Base-by-base conservation (phyloP, 1,284 basidiomycete species). In the Apiotrichum gamsii region DNA sequence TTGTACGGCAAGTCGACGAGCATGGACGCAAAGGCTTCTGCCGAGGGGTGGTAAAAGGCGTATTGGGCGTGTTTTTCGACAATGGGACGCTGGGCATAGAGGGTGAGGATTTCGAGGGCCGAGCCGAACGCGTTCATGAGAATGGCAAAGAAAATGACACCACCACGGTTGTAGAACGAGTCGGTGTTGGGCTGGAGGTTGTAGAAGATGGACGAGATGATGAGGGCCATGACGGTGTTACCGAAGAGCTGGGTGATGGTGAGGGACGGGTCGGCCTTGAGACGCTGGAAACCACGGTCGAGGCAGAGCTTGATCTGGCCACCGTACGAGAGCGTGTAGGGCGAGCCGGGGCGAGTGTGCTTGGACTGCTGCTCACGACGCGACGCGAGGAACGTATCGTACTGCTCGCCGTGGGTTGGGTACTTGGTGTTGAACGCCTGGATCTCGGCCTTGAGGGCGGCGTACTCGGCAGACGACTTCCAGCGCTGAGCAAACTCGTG, bases 401-500 rank as follows among this genome's bases (percentile, higher is more conserved):
- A 62, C 5, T 57, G 47, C 42, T 68, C 63, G 18, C 72, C 72
- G 33, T 71, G 55, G 34, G 71, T 50, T 1, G 74, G 73, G 57
- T 69, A 72, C 42, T 58, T 52, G 23, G 59, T 25, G 39, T 74
- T 62, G 58, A 71, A 76, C 30, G 51, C 49, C 1, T 52, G 62
- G 36, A 77, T 73, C 21, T 75, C 67, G 24, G 54, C 44, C 39
- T 62, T 52, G 23, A 77, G 65, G 20, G 52, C 45, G 28, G 62
- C 49, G 44, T 72, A 72, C 43, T 70, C 65, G 14, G 60, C 47
- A 28, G 64, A 65, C 14, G 57, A 52, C 49, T 66, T 71, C 73
- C 73, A 75, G 31, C 50, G 47, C 11, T 51, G 45, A 30, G 59
- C 71, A 49, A 86, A 83, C 50, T 86, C 84, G 6, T 73, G 74